phyloP scores from a whole-genome alignment of 495 filamentous ascomycete species.

The Neurospora discreta region DNA sequence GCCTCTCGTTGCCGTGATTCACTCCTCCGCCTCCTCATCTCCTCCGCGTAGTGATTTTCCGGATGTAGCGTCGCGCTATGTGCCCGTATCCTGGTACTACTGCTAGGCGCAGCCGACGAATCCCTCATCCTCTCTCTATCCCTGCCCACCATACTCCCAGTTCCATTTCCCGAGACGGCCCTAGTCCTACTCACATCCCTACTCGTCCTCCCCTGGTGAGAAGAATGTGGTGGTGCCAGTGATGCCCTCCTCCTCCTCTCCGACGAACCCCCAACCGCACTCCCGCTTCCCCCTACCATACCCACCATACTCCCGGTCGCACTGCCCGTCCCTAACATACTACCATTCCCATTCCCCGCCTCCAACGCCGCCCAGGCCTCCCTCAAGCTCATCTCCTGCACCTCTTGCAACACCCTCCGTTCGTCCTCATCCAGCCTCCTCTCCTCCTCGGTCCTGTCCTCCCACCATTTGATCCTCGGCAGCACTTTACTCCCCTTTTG shows the following conservation, averaged over 20 bases:
- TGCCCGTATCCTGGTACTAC: neutral
- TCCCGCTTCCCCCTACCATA: conserved; percentile 7
- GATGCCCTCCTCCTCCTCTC: neutral
- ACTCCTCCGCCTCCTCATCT: conserved; percentile 25
- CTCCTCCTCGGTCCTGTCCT: conserved; percentile 33
- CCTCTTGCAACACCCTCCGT: conserved; percentile 54
- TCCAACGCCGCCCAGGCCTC: conserved; percentile 35
- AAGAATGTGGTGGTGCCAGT: neutral
- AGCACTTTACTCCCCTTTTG: conserved; percentile 68
- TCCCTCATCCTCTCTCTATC: conserved; percentile 16
- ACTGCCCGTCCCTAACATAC: conserved; percentile 58
- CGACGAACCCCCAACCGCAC: conserved; percentile 13
- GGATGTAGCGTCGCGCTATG: conserved; percentile 20
- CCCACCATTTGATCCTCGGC: conserved; percentile 35
- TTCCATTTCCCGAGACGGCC: neutral
- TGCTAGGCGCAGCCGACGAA: neutral
- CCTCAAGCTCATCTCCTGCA: conserved; percentile 58
- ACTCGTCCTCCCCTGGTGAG: neutral
- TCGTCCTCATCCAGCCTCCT: conserved; percentile 52
- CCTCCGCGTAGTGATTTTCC: conserved; percentile 14
- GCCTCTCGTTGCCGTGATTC: conserved; percentile 24
- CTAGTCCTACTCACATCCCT: neutral
- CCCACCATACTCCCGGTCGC: conserved; percentile 60
- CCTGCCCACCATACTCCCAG: neutral
- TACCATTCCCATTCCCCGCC: conserved; percentile 50